These are phyloP conservation scores for Claviceps quebecensis DNA, from an alignment of 2,329 filamentous ascomycete genomes.

Conservation along the genomic window DNA sequence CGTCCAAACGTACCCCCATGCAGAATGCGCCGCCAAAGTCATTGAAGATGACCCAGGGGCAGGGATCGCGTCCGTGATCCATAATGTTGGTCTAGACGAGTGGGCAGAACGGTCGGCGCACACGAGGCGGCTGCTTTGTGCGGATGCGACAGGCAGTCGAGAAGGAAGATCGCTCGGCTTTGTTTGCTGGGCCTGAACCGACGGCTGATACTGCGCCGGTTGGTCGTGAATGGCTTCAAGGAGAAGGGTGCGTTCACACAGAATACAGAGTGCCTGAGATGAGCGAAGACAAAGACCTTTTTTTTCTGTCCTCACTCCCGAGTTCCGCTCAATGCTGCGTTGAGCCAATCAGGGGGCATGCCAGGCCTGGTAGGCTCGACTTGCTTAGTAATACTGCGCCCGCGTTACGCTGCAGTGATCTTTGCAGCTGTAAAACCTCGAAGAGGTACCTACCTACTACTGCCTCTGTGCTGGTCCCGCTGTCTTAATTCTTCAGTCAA, in stretches of 20 bases:
- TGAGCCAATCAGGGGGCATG: not conserved
- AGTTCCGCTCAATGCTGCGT: not conserved
- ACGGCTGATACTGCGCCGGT: constrained; percentile 1
- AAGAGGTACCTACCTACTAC: no score
- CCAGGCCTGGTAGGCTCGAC: not conserved
- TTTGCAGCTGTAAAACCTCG: not conserved
- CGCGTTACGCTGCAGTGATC: not conserved
- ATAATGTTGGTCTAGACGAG: constrained; percentile 34
- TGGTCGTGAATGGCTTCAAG: not conserved
- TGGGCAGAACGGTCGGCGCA: not conserved
- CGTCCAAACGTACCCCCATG: constrained; percentile 63
- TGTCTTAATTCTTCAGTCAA: no score
- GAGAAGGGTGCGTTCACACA: not conserved
- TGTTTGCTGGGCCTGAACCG: not conserved
- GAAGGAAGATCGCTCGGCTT: not conserved
- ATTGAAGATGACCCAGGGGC: constrained; percentile 90
- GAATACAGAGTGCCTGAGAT: not conserved
- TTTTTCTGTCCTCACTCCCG: not conserved
- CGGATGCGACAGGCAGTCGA: not conserved
- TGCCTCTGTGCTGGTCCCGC: no score
- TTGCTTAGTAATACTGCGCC: not conserved
- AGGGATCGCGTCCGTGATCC: constrained; percentile 95
- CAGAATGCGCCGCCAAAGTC: constrained; percentile 95
- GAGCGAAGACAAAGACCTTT: not conserved
- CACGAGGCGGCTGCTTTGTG: not conserved